Conservation (phyloP, 2,329 filamentous ascomycete species). For the Verticillium nonalfalfae region DNA sequence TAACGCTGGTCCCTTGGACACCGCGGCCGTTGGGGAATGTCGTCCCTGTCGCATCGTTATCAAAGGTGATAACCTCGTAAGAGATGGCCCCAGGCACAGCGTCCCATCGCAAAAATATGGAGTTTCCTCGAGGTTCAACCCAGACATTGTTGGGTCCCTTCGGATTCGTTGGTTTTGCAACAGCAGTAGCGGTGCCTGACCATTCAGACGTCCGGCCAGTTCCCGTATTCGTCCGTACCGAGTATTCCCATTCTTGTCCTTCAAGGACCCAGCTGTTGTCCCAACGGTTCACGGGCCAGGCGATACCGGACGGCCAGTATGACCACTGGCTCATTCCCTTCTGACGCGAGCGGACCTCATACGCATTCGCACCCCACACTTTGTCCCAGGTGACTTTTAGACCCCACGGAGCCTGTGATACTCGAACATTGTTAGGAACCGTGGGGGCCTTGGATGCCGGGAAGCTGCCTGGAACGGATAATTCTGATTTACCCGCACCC, state of each 20-base stretch:
- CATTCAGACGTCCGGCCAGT: conserved; percentile 5
- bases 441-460: conserved; percentile 10
- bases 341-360: conserved; percentile 6
- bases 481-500: conserved; percentile 12
- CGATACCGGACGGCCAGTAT: neutral
- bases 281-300: neutral
- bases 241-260: conserved; percentile 5
- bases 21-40: neutral
- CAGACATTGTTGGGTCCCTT: neutral
- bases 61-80: neutral
- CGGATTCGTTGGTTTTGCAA: neutral
- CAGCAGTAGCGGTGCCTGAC: neutral
- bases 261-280: conserved; percentile 4
- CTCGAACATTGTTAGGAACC: conserved; percentile 9
- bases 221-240: conserved; percentile 7
- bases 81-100: neutral
- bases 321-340: neutral
- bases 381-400: conserved; percentile 14
- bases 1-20: neutral
- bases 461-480: conserved; percentile 15
- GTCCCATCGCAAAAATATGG: neutral
- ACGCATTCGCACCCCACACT: conserved; percentile 16
- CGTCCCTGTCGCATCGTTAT: neutral
- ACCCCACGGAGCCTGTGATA: conserved; percentile 5
- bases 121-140: conserved; percentile 5